Conservation (phyloP, 1,284 basidiomycete species). For the Testicularia cyperi region DNA sequence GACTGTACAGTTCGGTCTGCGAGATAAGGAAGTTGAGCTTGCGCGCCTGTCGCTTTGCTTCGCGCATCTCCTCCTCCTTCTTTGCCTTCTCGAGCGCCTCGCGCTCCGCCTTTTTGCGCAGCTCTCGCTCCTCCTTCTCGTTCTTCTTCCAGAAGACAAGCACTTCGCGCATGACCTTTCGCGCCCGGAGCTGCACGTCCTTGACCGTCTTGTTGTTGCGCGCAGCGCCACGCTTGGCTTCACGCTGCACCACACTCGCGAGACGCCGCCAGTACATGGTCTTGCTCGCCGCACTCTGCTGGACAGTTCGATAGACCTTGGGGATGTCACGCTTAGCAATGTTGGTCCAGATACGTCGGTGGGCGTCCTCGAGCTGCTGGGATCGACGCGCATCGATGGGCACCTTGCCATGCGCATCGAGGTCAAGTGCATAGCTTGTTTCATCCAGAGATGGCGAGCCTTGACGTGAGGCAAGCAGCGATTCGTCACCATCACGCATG, state of each 20-base stretch:
- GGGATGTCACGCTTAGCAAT: constrained; percentile 60
- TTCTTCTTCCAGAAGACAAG: constrained; percentile 97
- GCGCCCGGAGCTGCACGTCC: constrained; percentile 82
- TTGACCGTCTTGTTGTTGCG: constrained; percentile 80
- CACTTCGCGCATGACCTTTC: constrained; percentile 79
- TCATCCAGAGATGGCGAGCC: constrained; percentile 25
- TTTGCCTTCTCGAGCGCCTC: constrained; percentile 65
- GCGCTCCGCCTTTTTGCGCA: constrained; percentile 89
- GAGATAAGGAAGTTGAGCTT: constrained; percentile 99
- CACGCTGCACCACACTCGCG: constrained; percentile 73
- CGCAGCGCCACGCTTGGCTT: constrained; percentile 78
- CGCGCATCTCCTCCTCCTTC: constrained; percentile 93
- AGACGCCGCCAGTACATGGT: constrained; percentile 73
- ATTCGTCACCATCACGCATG: constrained; percentile 7
- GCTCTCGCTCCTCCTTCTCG: constrained; percentile 85
- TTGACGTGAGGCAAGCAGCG: constrained; percentile 23
- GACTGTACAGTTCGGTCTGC: constrained; percentile 97
- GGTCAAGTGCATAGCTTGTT: constrained; percentile 20
- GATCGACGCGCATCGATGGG: constrained; percentile 47
- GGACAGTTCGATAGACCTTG: constrained; percentile 57
- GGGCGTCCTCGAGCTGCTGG: constrained; percentile 55
- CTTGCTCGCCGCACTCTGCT: constrained; percentile 52
- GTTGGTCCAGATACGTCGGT: constrained; percentile 56
- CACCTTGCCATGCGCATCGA: constrained; percentile 39
- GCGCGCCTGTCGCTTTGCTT: constrained; percentile 89